phyloP scores from a whole-genome alignment of 177 flowering plant species.

The Vitis hybrid region DNA sequence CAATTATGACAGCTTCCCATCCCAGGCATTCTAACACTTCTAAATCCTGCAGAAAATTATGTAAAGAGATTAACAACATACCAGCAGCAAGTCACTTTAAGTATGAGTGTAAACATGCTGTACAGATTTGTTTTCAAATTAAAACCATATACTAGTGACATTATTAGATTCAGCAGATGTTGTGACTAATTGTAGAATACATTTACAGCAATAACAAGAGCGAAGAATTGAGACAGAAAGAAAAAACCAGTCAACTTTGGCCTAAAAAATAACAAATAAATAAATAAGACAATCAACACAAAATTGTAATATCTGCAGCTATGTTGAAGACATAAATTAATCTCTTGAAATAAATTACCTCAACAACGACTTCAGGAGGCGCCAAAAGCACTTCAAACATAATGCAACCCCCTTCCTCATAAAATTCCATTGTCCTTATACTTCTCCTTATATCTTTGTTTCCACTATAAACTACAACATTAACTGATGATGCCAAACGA shows the following conservation, averaged over 20 bases:
- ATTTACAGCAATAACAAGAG: too few species aligned
- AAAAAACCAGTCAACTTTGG: too few species aligned
- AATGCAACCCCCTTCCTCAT: constrained; percentile 48
- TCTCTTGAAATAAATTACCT: constrained; percentile 40
- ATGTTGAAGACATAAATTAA: too few species aligned
- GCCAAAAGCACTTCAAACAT: constrained; percentile 71
- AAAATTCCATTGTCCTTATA: constrained; percentile 57
- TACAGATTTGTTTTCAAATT: too few species aligned
- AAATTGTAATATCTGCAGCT: neutral
- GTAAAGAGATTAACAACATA: neutral
- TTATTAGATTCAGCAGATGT: too few species aligned
- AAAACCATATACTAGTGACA: too few species aligned
- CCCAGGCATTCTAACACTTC: constrained; percentile 36
- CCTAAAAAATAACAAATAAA: too few species aligned
- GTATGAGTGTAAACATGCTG: neutral
- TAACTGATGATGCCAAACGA: constrained; percentile 50
- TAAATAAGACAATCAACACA: neutral
- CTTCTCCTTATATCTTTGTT: constrained; percentile 37
- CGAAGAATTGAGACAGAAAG: too few species aligned
- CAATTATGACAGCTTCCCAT: constrained; percentile 71
- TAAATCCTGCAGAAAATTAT: constrained; percentile 53
- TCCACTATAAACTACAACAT: constrained; percentile 63
- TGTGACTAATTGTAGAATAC: too few species aligned
- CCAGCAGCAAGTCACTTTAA: neutral
- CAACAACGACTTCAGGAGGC: constrained; percentile 48